Conservation (phyloP, 2,329 filamentous ascomycete genomes). For the Pseudopyrenochaeta lycopersici region DNA sequence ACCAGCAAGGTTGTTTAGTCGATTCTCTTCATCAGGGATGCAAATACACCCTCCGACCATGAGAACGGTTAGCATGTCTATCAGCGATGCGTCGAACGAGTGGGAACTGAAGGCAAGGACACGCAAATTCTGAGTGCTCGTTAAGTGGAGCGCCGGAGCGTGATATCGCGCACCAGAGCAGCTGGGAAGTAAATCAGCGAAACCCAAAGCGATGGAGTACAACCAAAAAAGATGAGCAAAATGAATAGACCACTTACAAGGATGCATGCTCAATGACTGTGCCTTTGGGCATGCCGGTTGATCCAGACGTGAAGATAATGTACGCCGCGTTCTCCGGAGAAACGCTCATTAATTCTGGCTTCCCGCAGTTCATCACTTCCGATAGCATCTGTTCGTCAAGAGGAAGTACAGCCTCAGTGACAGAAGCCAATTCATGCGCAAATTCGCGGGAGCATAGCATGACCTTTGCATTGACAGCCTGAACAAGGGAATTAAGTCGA, state of each 20-base stretch:
- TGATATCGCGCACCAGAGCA: not conserved
- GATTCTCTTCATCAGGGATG: constrained; percentile 62
- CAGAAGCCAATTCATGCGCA: not conserved
- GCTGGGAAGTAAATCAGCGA: too few species aligned
- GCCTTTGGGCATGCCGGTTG: constrained; percentile 58
- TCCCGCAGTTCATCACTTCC: not conserved
- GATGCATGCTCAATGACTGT: constrained; percentile 67
- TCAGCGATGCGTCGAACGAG: constrained; percentile 64
- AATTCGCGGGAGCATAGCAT: not conserved
- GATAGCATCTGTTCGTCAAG: not conserved
- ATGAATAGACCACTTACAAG: not conserved
- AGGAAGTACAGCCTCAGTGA: not conserved
- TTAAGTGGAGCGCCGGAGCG: not conserved
- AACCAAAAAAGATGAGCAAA: too few species aligned
- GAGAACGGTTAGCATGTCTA: constrained; percentile 65
- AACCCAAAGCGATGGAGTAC: too few species aligned
- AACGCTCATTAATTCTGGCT: not conserved
- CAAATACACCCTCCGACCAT: constrained; percentile 68
- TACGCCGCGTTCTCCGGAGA: constrained; percentile 60
- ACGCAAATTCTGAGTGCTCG: not conserved
- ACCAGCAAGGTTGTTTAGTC: constrained; percentile 59
- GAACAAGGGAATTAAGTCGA: constrained; percentile 33
- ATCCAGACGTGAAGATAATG: constrained; percentile 60
- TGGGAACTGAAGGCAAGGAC: constrained; percentile 63
- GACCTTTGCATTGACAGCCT: constrained; percentile 1